Conservation (phyloP, 2,329 filamentous ascomycete species). For the Drechslerella dactyloides region DNA sequence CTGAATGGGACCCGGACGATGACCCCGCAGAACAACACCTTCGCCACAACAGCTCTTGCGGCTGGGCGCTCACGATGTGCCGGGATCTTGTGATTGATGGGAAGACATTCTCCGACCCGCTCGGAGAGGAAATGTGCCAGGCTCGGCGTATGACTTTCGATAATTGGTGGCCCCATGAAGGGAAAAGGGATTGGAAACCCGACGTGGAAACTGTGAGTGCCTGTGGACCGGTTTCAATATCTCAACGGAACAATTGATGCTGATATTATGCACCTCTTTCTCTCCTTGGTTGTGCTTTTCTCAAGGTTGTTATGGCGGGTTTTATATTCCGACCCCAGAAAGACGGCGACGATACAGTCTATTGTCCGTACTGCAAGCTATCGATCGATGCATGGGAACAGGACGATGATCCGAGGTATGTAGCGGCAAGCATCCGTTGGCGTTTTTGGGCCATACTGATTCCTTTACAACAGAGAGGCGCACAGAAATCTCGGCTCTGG, state of each 20-base stretch:
- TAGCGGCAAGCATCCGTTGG: conserved; percentile 52
- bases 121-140: conserved; percentile 71
- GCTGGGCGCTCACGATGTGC: conserved; percentile 79
- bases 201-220: conserved; percentile 78
- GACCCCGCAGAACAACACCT: conserved; percentile 84
- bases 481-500: conserved; percentile 27
- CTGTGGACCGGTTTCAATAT: background rate
- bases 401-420: conserved; percentile 83
- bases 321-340: conserved; percentile 41
- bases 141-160: conserved; percentile 81
- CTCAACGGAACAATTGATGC: background rate
- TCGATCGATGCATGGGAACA: conserved; percentile 94
- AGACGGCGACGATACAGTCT: conserved; percentile 73
- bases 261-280: conserved; percentile 11
- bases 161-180: conserved; percentile 84
- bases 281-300: conserved; percentile 27
- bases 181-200: conserved; percentile 85
- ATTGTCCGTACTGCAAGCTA: conserved; percentile 87
- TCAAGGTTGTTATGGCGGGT: conserved; percentile 50
- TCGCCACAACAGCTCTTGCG: conserved; percentile 79
- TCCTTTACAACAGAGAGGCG: conserved; percentile 18
- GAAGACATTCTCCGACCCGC: conserved; percentile 72
- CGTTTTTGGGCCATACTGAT: conserved; percentile 33
- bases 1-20: conserved; percentile 90
- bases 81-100: conserved; percentile 67